Percentiles rank a stretch among this genome's conserved stretches.
phyloP scores from a whole-genome alignment of 2,329 filamentous ascomycete species.

The Pyricularia sp. region DNA sequence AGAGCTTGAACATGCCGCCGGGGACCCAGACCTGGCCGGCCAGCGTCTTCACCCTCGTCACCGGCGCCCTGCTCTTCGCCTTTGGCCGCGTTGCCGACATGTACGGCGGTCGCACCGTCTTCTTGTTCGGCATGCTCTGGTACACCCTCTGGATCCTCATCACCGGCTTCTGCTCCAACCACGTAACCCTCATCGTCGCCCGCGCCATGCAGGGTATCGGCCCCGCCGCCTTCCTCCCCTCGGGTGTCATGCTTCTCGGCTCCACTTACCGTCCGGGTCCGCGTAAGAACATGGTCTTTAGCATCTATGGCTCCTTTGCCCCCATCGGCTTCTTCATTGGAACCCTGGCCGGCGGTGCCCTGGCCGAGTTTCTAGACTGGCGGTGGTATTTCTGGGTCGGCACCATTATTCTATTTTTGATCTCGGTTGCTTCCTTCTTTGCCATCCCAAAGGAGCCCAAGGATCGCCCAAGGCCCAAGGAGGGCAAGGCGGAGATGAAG shows the following conservation, averaged over 20 bases:
- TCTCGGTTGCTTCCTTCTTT: slow-evolving; percentile 33
- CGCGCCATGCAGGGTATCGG: slow-evolving; percentile 54
- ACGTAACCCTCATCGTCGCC: slow-evolving; percentile 40
- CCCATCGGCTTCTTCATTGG: slow-evolving; percentile 52
- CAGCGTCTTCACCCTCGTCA: slow-evolving; percentile 47
- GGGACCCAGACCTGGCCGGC: slow-evolving; percentile 25
- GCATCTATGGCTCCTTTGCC: slow-evolving; percentile 48
- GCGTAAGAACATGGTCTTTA: slow-evolving; percentile 59
- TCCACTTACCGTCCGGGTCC: slow-evolving; percentile 61
- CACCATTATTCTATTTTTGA: slow-evolving; percentile 28
- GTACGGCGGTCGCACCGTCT: slow-evolving; percentile 50
- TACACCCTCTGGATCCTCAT: slow-evolving; percentile 58
- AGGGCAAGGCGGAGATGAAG: slow-evolving; percentile 11
- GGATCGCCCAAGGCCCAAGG: slow-evolving; percentile 13
- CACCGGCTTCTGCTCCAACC: slow-evolving; percentile 42
- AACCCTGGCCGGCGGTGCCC: slow-evolving; percentile 56
- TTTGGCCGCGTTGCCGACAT: slow-evolving; percentile 52
- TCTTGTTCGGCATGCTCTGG: slow-evolving; percentile 51
- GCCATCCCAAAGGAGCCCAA: slow-evolving; percentile 22
- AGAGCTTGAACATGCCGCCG: background rate
- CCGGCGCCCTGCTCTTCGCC: slow-evolving; percentile 48
- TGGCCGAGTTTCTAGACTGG: slow-evolving; percentile 52
- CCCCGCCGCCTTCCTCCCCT: slow-evolving; percentile 61
- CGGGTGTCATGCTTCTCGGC: slow-evolving; percentile 59
- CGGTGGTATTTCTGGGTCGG: slow-evolving; percentile 65